Conservation (phyloP, 1,284 basidiomycete genomes). For the Sporisorium scitamineum region DNA sequence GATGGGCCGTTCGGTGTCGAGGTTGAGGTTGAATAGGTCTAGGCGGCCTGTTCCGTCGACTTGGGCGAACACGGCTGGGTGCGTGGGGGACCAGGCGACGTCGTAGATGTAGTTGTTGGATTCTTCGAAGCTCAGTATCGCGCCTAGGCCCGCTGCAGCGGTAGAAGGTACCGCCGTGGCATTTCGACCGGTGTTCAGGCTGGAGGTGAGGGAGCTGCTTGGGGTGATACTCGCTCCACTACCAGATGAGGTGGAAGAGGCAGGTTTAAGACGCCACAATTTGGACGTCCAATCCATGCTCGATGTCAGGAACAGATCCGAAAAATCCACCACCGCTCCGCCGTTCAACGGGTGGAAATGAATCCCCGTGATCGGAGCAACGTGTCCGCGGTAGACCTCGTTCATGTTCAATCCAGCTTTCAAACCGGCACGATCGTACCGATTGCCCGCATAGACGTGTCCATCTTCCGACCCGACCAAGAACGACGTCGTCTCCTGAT, state of each 20-base stretch:
- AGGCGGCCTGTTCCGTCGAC: slow-evolving; percentile 95
- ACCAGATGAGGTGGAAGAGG: slow-evolving; percentile 1
- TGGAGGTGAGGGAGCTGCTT: neutral
- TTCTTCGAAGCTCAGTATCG: slow-evolving; percentile 79
- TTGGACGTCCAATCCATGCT: slow-evolving; percentile 66
- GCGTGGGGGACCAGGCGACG: slow-evolving; percentile 94
- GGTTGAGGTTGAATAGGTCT: slow-evolving; percentile 95
- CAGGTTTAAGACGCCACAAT: slow-evolving; percentile 55
- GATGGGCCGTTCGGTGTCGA: slow-evolving; percentile 79
- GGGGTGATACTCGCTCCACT: neutral
- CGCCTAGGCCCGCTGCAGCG: slow-evolving; percentile 1
- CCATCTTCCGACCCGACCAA: slow-evolving; percentile 98
- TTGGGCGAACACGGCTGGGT: slow-evolving; percentile 91
- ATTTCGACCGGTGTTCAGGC: neutral
- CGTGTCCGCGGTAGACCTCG: slow-evolving; percentile 91
- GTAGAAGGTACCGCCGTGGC: neutral
- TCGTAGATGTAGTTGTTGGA: slow-evolving; percentile 99
- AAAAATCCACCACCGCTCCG: slow-evolving; percentile 86
- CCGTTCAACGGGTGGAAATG: slow-evolving; percentile 83
- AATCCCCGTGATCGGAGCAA: slow-evolving; percentile 91
- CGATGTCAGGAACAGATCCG: slow-evolving; percentile 85
- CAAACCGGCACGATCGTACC: slow-evolving; percentile 93
- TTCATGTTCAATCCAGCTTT: slow-evolving; percentile 90
- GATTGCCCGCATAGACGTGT: slow-evolving; percentile 91
- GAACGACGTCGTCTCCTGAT: slow-evolving; percentile 94